phyloP scores from a whole-genome alignment of 768 basidiomycete genomes.

The Boletellus ananas region DNA sequence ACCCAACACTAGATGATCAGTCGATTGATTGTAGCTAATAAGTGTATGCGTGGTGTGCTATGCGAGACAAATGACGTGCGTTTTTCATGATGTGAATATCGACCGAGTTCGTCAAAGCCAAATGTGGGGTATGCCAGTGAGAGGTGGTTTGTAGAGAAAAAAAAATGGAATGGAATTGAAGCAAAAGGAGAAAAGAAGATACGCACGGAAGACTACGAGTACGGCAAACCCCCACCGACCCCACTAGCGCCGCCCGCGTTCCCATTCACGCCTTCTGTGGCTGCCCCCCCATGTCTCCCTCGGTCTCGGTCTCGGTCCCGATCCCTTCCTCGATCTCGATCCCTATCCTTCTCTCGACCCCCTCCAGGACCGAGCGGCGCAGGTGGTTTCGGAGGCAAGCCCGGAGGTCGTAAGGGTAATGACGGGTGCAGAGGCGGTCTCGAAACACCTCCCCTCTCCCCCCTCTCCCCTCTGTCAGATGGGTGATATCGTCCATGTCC shows the following conservation, averaged over 20 bases:
- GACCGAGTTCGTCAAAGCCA: not conserved
- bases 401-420: slow-evolving; percentile 16
- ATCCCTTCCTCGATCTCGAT: slow-evolving; percentile 9
- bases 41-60: slow-evolving; percentile 17
- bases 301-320: slow-evolving; percentile 13
- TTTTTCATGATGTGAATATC: slow-evolving; percentile 5
- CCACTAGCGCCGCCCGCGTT: slow-evolving; percentile 7
- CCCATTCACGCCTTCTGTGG: slow-evolving; percentile 2
- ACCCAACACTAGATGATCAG: slow-evolving; percentile 15
- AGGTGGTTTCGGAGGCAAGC: slow-evolving; percentile 19
- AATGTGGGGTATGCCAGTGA: not conserved
- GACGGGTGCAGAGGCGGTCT: slow-evolving; percentile 15
- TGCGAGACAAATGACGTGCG: slow-evolving; percentile 12
- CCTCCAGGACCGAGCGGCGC: slow-evolving; percentile 13
- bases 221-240: slow-evolving; percentile 25
- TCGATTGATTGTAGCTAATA: slow-evolving; percentile 15
- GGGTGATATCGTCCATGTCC: slow-evolving; percentile 12
- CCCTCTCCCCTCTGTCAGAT: slow-evolving; percentile 15
- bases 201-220: slow-evolving; percentile 21
- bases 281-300: slow-evolving; percentile 13
- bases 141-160: not conserved
- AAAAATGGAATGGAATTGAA: not conserved
- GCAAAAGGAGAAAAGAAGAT: not conserved
- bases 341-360: slow-evolving; percentile 18
- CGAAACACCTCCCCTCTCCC: slow-evolving; percentile 4